These are phyloP conservation scores for Sphagnum fallax DNA, from an alignment of 228 moss, liverwort and hornwort genomes.

Conservation along the genomic window DNA sequence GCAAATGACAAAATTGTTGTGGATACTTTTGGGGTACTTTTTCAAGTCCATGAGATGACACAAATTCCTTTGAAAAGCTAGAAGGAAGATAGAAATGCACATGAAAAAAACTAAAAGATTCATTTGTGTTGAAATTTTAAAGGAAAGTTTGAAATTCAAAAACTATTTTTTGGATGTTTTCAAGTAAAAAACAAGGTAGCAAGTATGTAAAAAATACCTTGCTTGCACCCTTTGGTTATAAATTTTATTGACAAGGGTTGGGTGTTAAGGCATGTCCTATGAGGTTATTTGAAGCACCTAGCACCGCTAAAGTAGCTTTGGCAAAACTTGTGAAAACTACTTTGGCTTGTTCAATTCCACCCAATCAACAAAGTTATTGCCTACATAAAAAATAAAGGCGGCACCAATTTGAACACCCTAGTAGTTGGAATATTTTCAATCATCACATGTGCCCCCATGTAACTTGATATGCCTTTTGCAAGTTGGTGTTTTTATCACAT, in stretches of 20 bases:
- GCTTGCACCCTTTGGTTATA: not conserved
- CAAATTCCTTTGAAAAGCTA: no score
- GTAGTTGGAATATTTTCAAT: not conserved
- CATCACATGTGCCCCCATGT: no score
- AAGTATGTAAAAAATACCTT: no score
- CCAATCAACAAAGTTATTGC: not conserved
- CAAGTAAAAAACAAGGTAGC: no score
- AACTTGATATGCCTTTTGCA: not conserved
- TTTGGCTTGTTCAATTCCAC: not conserved
- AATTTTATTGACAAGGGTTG: not conserved
- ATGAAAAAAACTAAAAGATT: no score
- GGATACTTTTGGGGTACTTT: no score
- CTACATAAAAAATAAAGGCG: not conserved
- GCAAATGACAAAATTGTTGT: no score
- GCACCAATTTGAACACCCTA: not conserved
- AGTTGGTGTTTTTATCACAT: not conserved
- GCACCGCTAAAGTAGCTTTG: not conserved
- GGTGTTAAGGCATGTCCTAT: not conserved
- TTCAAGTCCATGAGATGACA: no score
- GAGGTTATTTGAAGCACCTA: not conserved
- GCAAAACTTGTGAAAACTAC: not conserved
- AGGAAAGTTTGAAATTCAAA: no score
- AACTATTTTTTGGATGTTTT: no score
- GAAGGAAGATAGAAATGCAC: no score
- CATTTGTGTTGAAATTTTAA: no score